These are phyloP conservation scores for Scedosporium dehoogii DNA, from an alignment of 2,329 filamentous ascomycete species.

Conservation along the genomic window DNA sequence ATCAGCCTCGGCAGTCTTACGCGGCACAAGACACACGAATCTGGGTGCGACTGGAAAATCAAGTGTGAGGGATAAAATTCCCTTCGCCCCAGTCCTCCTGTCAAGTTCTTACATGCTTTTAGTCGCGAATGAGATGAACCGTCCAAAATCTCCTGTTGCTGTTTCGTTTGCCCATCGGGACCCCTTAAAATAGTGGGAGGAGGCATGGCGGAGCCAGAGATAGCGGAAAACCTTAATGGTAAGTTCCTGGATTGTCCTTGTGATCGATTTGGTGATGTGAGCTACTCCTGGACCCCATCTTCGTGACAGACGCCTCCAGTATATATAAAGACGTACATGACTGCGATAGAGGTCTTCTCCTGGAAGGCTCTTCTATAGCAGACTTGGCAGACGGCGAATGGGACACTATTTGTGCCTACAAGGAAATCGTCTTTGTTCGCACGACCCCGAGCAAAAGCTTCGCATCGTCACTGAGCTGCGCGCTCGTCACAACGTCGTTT, in stretches of 20 bases:
- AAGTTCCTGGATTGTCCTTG: neutral
- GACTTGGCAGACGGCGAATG: slow-evolving; percentile 39
- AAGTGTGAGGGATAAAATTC: too few relatives aligned
- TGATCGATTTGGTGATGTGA: neutral
- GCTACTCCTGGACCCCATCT: neutral
- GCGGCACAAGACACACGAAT: too few relatives aligned
- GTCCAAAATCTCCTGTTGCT: too few relatives aligned
- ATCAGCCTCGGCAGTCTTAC: too few relatives aligned
- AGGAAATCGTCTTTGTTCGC: slow-evolving; percentile 40
- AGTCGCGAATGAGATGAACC: too few relatives aligned
- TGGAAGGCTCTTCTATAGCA: slow-evolving; percentile 49
- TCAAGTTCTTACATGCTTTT: too few relatives aligned
- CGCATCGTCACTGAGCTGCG: slow-evolving; percentile 63
- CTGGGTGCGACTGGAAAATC: too few relatives aligned
- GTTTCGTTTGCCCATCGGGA: too few relatives aligned
- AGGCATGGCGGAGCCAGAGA: neutral
- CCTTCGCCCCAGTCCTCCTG: too few relatives aligned
- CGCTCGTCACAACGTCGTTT: slow-evolving; percentile 40
- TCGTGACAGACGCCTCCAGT: neutral
- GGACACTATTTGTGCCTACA: slow-evolving; percentile 36
- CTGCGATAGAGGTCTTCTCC: slow-evolving; percentile 16
- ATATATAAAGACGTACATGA: slow-evolving; percentile 6
- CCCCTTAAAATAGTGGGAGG: neutral
- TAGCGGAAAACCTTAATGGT: neutral
- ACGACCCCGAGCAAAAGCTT: slow-evolving; percentile 51